Evolutionary conservation across 2,329 filamentous ascomycete species (phyloP).

Genomic region (Aureobasidium sp.): DNA sequence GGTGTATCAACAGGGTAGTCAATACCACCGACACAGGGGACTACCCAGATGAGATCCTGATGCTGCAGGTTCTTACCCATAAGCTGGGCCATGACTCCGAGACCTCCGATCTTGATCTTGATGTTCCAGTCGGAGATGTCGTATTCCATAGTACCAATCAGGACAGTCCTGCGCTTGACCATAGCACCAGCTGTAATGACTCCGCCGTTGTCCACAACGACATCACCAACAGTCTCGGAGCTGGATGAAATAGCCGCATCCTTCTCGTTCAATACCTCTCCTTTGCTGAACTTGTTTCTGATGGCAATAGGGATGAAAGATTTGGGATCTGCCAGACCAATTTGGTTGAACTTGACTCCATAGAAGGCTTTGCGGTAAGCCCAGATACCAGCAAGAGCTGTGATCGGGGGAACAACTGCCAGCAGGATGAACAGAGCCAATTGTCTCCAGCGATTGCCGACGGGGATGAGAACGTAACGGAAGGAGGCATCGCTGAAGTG

Average conservation of each 20-base stretch:
- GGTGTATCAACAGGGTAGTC: conserved; percentile 52
- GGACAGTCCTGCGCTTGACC: conserved; percentile 42
- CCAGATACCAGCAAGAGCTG: conserved; percentile 43
- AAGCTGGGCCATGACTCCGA: conserved; percentile 61
- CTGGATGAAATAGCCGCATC: conserved; percentile 26
- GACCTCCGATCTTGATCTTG: conserved; percentile 62
- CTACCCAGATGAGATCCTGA: conserved; percentile 53
- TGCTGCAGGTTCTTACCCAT: conserved; percentile 59
- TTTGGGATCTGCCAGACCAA: conserved; percentile 45
- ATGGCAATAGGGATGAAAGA: conserved; percentile 29
- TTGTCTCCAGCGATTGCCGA: conserved; percentile 47
- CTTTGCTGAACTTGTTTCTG: conserved; percentile 25
- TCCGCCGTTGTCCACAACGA: background rate
- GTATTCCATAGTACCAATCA: conserved; percentile 64
- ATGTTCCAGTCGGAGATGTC: conserved; percentile 62
- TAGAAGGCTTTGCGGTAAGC: conserved; percentile 54
- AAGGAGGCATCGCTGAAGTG: conserved; percentile 47
- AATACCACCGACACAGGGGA: conserved; percentile 49
- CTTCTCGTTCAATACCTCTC: conserved; percentile 21
- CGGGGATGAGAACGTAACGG: conserved; percentile 43
- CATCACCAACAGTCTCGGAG: conserved; percentile 21
- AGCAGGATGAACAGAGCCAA: conserved; percentile 48
- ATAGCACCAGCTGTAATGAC: background rate
- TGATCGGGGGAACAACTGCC: conserved; percentile 43
- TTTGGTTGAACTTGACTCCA: conserved; percentile 53